Evolutionary conservation across 768 basidiomycete genomes (phyloP).

Genomic region (Suillus ampliporus): DNA sequence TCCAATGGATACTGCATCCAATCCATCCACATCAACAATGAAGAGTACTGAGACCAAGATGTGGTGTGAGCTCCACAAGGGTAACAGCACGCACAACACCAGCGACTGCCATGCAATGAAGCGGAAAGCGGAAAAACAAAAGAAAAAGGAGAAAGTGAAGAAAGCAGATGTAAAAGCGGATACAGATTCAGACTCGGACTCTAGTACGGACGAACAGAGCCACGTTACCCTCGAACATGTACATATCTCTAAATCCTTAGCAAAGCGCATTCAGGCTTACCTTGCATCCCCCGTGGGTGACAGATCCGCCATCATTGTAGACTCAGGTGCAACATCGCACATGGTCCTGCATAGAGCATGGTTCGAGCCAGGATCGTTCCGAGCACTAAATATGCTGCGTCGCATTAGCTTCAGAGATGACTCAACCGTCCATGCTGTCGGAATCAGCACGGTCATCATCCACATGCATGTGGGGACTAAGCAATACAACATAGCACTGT

Average conservation of each 20-base stretch:
- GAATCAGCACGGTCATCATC: too few relatives aligned
- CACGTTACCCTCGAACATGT: not conserved
- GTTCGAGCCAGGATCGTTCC: too few relatives aligned
- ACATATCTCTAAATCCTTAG: conserved; percentile 1
- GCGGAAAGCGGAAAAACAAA: not conserved
- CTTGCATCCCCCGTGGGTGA: not conserved
- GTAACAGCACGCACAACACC: not conserved
- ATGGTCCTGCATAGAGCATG: too few relatives aligned
- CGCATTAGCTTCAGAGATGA: too few relatives aligned
- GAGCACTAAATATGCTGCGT: too few relatives aligned
- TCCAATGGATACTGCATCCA: not conserved
- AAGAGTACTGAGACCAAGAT: not conserved
- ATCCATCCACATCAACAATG: not conserved
- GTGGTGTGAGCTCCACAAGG: not conserved
- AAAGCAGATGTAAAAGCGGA: not conserved
- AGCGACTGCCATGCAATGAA: not conserved
- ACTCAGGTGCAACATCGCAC: too few relatives aligned
- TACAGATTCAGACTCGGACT: not conserved
- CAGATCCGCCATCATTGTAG: too few relatives aligned
- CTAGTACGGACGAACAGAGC: not conserved
- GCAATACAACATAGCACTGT: too few relatives aligned
- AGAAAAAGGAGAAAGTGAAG: not conserved
- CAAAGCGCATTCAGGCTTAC: conserved; percentile 2
- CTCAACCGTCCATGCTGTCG: too few relatives aligned
- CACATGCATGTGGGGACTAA: too few relatives aligned